Base-by-base conservation (phyloP, 495 filamentous ascomycete genomes). In the Apiosordaria backusii region DNA sequence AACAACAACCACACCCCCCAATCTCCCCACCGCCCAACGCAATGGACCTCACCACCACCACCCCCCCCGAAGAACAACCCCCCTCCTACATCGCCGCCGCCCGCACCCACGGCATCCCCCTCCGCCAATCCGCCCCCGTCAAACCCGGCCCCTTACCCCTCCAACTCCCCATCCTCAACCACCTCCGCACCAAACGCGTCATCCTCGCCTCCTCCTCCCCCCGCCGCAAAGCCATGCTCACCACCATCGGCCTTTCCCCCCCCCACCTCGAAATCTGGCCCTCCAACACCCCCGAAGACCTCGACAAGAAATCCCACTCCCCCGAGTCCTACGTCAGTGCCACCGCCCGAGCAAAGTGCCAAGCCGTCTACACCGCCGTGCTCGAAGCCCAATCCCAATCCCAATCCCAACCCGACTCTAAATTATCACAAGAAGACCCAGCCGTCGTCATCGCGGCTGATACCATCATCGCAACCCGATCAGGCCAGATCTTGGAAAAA, bases 141-240 rank as follows among this genome's bases (percentile, higher is more conserved):
- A 65, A 63, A 40, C 72, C 68, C 52, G 79, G 78, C 2, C 82
- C 83, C 0, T 76, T 76, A 57, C 91, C 92, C 21, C 85, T 98
- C 64, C 76, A 89, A 69, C 85, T 98, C 3, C 93, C 96, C 7
- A 85, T 90, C 61, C 82, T 99, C 24, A 85, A 85, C 63, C 77
- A 83, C 72, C 85, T 98, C 60, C 84, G 87, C 69, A 82, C 80
- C 53, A 89, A 89, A 74, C 84, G 94, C 65, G 84, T 94, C 9
- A 89, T 99, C 70, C 88, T 99, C 10, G 95, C 95, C 68, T 96
- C 92, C 2, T 84, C 88, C 54, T 97, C 92, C 0, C 95, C 96
- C 0, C 84, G 95, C 16, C 85, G 96, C 24, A 89, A 87, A 69
- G 88, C 90, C 70, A 87, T 99, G 4, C 86, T 99, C 57, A 74